Evolutionary conservation across 2,329 filamentous ascomycete genomes (phyloP), one percentile per base, ranked within the genome.

Genomic region (Epichloe hybrida): DNA sequence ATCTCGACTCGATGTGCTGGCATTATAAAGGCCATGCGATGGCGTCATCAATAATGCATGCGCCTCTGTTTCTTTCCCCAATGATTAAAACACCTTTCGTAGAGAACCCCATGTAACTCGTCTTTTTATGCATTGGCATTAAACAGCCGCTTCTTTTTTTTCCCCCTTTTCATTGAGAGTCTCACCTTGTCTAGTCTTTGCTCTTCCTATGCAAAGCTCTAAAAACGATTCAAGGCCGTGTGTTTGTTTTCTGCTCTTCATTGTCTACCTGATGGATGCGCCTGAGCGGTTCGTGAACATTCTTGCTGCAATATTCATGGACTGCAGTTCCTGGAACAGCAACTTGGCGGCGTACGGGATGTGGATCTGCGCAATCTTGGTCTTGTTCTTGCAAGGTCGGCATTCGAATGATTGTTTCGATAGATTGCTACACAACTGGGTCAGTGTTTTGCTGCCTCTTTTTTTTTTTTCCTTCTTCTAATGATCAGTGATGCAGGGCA

Each of bases 371-470:
- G 91, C 93, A 67, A 98, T 97, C 73, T 88, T 89, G 56, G 91
- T 96, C 79, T 97, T 97, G 77, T 98, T 98, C 75, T 94, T 93
- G 79, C 93, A 98, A 36, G 93, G 88, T 51, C 93, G 81, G 70
- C 93, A 98, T 69, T 97, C 91, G 65, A 97, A 97, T 31, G 88
- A 88, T 63, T 93, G 88, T 70, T 95, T 95, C 62, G 90, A 91
- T 53, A 98, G 79, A 74, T 94, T 93, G 44, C 88, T 94, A 58
- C 53, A 58, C 53, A 36, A 11, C 36, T 35, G 53, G 55, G 65
- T 75, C 62, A 73, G 68, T 52, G 12, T 12, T 50, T 52, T 36
- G 46, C 8, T 51, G 37, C 41, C 6, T 36, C n/a, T n/a, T n/a
- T n/a, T n/a, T 11, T 2, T 31, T 42, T 20, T 20, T 20, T 20